A percentile compares a stretch with the other conserved stretches of the same genome.
These are phyloP conservation scores for Trichoderma reesei DNA, from an alignment of 495 filamentous ascomycete species.

Conservation along the genomic window DNA sequence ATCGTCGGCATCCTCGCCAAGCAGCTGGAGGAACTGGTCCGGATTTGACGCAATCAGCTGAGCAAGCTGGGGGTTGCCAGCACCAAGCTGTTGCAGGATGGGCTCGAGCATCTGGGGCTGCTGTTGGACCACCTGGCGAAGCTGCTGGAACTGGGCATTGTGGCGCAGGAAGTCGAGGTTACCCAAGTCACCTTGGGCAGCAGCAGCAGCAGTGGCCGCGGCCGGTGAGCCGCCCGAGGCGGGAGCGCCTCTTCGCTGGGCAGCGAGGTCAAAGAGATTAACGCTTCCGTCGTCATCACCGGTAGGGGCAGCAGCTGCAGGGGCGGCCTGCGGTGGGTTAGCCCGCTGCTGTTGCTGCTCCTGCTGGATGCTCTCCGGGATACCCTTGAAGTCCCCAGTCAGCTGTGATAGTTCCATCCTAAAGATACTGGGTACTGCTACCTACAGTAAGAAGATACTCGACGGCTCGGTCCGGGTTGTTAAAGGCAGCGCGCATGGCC, in stretches of 20 bases:
- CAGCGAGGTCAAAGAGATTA: constrained; percentile 92
- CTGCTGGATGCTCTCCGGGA: constrained; percentile 71
- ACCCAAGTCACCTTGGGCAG: constrained; percentile 49
- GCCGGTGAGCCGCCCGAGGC: constrained; percentile 39
- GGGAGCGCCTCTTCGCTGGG: constrained; percentile 46
- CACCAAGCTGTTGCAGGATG: constrained; percentile 91
- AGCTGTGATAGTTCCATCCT: constrained; percentile 7
- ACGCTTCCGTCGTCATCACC: constrained; percentile 60
- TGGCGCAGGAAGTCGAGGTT: constrained; percentile 93
- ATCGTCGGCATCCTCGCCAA: constrained; percentile 70
- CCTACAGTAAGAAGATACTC: constrained; percentile 86
- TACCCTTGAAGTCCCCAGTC: constrained; percentile 51
- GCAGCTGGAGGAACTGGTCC: constrained; percentile 80
- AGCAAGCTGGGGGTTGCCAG: constrained; percentile 89
- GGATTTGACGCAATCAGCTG: constrained; percentile 81
- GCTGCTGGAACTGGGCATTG: constrained; percentile 95
- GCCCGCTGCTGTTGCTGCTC: constrained; percentile 48
- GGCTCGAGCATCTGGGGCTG: constrained; percentile 97
- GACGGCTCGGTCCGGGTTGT: constrained; percentile 93
- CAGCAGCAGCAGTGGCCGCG: constrained; percentile 38
- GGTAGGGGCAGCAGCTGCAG: constrained; percentile 27
- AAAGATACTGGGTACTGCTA: constrained; percentile 12
- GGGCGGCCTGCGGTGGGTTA: constrained; percentile 21
- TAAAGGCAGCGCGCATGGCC: constrained; percentile 92
- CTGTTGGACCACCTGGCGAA: constrained; percentile 92